Evolutionary conservation across 1,284 basidiomycete genomes (phyloP).

Genomic region (Termitomyces sp.): DNA sequence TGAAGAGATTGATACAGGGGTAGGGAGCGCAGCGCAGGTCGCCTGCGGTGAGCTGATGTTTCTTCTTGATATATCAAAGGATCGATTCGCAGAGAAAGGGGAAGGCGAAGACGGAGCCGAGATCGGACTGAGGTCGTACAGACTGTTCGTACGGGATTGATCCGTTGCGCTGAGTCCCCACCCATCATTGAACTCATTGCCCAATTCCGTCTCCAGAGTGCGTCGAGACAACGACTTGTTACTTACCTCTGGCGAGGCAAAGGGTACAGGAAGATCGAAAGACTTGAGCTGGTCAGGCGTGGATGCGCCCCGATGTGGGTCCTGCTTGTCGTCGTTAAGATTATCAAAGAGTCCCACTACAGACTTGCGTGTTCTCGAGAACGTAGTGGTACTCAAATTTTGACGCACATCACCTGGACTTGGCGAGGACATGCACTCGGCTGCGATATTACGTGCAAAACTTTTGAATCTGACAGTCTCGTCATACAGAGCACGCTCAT

Average conservation of each 20-base stretch:
- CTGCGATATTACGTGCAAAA: constrained; percentile 32
- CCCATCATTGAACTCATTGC: constrained; percentile 45
- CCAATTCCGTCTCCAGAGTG: constrained; percentile 59
- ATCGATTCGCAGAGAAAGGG: constrained; percentile 23
- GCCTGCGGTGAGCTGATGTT: constrained; percentile 10
- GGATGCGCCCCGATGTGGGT: constrained; percentile 11
- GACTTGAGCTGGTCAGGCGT: constrained; percentile 14
- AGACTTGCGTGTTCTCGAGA: constrained; percentile 45
- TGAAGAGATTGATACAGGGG: constrained; percentile 16
- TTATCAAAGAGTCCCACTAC: constrained; percentile 62
- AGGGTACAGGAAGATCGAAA: constrained; percentile 20
- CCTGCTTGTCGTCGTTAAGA: constrained; percentile 13
- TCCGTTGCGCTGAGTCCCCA: constrained; percentile 38
- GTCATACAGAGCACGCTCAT: constrained; percentile 20
- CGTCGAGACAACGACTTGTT: constrained; percentile 27
- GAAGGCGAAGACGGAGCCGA: constrained; percentile 36
- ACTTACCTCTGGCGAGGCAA: constrained; percentile 20
- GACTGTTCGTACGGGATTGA: constrained; percentile 46
- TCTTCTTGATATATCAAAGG: constrained; percentile 13
- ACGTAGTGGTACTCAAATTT: constrained; percentile 11
- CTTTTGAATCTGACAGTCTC: constrained; percentile 37
- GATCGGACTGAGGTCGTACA: constrained; percentile 42
- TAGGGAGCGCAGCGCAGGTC: constrained; percentile 13
- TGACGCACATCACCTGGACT: constrained; percentile 11
- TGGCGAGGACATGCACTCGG: constrained; percentile 19